Percentiles rank a stretch among this genome's conserved stretches.
These are phyloP conservation scores for Nicotiana undulata DNA, from an alignment of 257 asterid species.

Conservation along the genomic window DNA sequence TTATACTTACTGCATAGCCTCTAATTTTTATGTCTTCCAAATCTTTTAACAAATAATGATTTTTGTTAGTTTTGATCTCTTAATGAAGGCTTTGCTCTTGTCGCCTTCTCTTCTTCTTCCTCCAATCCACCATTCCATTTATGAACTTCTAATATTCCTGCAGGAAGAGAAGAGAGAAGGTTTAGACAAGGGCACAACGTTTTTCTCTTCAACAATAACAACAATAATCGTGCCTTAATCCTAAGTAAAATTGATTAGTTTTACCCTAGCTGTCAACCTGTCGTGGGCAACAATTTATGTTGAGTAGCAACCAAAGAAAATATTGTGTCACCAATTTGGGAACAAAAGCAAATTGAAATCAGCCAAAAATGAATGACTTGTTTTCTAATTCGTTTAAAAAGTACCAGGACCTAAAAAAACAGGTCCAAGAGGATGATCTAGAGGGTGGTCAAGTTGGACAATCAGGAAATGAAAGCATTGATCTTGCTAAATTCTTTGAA, in stretches of 20 bases:
- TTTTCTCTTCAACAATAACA: neutral
- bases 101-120: slow-evolving; percentile 29
- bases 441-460: slow-evolving; percentile 15
- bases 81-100: slow-evolving; percentile 20
- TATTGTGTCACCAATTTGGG: neutral
- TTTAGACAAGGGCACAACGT: neutral
- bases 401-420: slow-evolving; percentile 32
- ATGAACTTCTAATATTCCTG: neutral
- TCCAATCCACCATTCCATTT: slow-evolving; percentile 1
- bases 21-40: slow-evolving; percentile 10
- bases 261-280: neutral
- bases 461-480: slow-evolving; percentile 9
- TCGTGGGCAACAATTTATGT: neutral
- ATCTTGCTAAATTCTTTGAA: slow-evolving; percentile 29
- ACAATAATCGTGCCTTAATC: neutral
- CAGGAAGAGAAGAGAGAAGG: slow-evolving; percentile 22
- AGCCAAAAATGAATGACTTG: slow-evolving; percentile 32
- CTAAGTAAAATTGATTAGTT: neutral
- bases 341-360: neutral
- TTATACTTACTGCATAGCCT: slow-evolving; percentile 10
- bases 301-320: neutral
- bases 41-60: slow-evolving; percentile 8
- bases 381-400: slow-evolving; percentile 32
- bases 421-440: slow-evolving; percentile 29
- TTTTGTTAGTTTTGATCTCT: neutral